Conservation (phyloP, 306 rosid species). For the Trichosanthes cucumerina region DNA sequence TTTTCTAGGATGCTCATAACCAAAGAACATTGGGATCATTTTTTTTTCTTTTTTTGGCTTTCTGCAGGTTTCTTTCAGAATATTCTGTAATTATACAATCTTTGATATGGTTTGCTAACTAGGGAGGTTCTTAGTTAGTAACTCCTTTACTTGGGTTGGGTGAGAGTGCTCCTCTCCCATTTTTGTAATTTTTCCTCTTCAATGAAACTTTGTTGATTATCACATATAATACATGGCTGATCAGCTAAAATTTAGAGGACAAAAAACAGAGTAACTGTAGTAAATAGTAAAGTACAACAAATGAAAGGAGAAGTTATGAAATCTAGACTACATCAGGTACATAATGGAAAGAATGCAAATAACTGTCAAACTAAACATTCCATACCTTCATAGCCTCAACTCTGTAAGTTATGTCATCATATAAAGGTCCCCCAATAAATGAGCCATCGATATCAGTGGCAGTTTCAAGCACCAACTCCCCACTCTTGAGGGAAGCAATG, state of each 20-base stretch:
- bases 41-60: background rate
- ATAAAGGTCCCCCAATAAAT: conserved; percentile 78
- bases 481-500: conserved; percentile 49
- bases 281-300: background rate
- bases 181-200: background rate
- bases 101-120: background rate
- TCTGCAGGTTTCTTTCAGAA: background rate
- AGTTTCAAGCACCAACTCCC: conserved; percentile 68
- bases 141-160: background rate
- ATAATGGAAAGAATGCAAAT: background rate
- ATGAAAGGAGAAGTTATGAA: background rate
- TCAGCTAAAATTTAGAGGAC: background rate
- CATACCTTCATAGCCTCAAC: conserved; percentile 81
- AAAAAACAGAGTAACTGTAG: background rate
- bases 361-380: conserved; percentile 8
- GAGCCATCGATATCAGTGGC: conserved; percentile 62
- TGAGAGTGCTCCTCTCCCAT: background rate
- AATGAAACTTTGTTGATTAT: background rate
- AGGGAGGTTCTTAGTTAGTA: background rate
- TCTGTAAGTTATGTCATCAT: conserved; percentile 64
- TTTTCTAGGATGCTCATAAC: background rate
- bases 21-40: background rate
- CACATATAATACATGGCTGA: background rate
- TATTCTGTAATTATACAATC: background rate
- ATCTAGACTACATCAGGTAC: background rate